These are phyloP conservation scores for Malus domestica DNA, from an alignment of 306 rosid genomes.

Conservation along the genomic window DNA sequence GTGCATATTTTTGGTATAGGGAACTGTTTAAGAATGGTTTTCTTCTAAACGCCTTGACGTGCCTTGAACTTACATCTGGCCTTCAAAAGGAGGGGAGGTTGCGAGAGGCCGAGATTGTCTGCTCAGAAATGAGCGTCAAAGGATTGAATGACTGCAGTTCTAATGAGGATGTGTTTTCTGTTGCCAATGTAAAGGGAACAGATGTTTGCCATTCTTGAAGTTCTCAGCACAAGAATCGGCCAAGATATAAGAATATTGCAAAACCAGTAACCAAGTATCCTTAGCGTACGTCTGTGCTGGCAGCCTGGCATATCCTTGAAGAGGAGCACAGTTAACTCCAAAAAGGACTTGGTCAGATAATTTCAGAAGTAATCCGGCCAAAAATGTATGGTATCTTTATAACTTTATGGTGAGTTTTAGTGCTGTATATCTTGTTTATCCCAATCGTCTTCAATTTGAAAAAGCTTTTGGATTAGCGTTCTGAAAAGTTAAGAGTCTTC, in stretches of 20 bases:
- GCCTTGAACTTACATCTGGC: conserved; percentile 50
- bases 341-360: background rate
- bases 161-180: conserved; percentile 12
- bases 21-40: conserved; percentile 52
- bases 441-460: background rate
- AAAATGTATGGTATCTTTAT: background rate
- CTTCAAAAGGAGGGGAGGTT: conserved; percentile 52
- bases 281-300: background rate
- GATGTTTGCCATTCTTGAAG: background rate
- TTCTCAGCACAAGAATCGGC: background rate
- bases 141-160: conserved; percentile 21
- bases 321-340: background rate
- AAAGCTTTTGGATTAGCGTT: background rate
- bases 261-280: background rate
- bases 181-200: conserved; percentile 13
- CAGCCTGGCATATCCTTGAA: background rate
- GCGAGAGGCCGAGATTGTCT: conserved; percentile 52
- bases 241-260: background rate
- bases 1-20: conserved; percentile 65
- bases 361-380: background rate
- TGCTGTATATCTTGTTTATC: background rate
- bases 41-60: conserved; percentile 22
- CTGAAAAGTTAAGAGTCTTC: background rate
- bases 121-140: conserved; percentile 45
- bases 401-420: background rate